phyloP scores from a whole-genome alignment of 2,329 filamentous ascomycete genomes.

The Phyllosticta citribraziliensis region DNA sequence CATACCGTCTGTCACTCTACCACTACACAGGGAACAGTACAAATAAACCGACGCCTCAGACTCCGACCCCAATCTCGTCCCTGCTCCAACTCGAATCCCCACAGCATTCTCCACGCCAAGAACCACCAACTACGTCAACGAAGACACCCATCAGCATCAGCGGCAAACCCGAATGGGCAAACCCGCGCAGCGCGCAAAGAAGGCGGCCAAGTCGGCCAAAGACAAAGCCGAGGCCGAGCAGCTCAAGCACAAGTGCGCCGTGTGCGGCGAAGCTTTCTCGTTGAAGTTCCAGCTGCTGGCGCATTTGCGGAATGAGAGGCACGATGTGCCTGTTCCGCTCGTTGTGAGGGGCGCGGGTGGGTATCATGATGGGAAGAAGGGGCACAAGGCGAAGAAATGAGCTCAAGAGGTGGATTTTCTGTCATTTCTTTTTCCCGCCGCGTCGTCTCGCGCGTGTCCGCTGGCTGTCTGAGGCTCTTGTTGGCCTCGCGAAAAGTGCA shows the following conservation, averaged over 20 bases:
- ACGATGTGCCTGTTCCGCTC: neutral
- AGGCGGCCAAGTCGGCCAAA: conserved; percentile 31
- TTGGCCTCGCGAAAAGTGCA: neutral
- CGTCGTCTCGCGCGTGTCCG: no score
- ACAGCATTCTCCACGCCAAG: no score
- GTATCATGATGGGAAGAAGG: neutral
- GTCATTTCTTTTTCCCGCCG: no score
- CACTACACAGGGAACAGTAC: no score
- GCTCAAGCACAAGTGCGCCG: conserved; percentile 57
- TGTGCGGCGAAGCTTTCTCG: conserved; percentile 68
- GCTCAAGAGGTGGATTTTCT: neutral
- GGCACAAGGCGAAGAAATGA: neutral
- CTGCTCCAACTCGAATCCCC: no score
- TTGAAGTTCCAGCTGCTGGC: conserved; percentile 61
- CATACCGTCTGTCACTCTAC: no score
- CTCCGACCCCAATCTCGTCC: no score
- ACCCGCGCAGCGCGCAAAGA: conserved; percentile 37
- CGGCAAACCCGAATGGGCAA: conserved; percentile 33
- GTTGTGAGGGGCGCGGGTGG: neutral
- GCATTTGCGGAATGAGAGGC: neutral
- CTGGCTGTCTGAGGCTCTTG: no score
- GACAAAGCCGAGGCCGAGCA: conserved; percentile 19
- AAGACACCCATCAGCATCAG: conserved; percentile 3
- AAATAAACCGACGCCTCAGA: no score
- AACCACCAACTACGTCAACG: no score